Conservation (phyloP, 352 stramenopile species). For the Phytophthora cajani region DNA sequence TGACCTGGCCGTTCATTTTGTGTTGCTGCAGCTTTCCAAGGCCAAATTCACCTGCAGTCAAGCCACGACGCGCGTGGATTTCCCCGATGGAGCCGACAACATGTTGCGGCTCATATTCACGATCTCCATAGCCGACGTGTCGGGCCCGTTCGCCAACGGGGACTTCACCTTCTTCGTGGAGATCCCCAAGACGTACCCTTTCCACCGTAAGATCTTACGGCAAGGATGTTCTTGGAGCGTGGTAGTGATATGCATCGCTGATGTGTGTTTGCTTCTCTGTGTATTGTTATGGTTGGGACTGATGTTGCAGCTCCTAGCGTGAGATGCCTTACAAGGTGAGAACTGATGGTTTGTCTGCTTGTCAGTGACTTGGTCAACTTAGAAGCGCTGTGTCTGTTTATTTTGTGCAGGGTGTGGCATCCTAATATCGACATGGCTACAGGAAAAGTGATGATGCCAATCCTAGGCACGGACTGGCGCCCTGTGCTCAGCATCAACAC, state of each 20-base stretch:
- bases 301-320: slow-evolving; percentile 69
- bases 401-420: slow-evolving; percentile 75
- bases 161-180: slow-evolving; percentile 89
- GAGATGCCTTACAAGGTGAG: slow-evolving; percentile 70
- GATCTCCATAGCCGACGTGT: slow-evolving; percentile 78
- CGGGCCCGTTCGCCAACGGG: slow-evolving; percentile 81
- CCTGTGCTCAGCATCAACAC: slow-evolving; percentile 89
- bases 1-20: slow-evolving; percentile 8
- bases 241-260: neutral
- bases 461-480: slow-evolving; percentile 85
- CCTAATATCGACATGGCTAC: slow-evolving; percentile 81
- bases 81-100: slow-evolving; percentile 82
- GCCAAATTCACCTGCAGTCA: slow-evolving; percentile 82
- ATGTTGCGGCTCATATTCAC: slow-evolving; percentile 84
- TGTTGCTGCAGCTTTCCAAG: slow-evolving; percentile 66
- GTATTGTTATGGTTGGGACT: neutral
- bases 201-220: slow-evolving; percentile 60
- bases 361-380: neutral
- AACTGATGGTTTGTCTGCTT: neutral
- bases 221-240: neutral
- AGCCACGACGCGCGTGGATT: slow-evolving; percentile 83
- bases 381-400: slow-evolving; percentile 1
- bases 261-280: neutral
- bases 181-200: slow-evolving; percentile 89
- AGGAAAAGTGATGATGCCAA: slow-evolving; percentile 87